A percentile compares a stretch with the other conserved stretches of the same genome.
phyloP scores from a whole-genome alignment of 2,329 filamentous ascomycete species.

The Tetracladium maxilliforme region DNA sequence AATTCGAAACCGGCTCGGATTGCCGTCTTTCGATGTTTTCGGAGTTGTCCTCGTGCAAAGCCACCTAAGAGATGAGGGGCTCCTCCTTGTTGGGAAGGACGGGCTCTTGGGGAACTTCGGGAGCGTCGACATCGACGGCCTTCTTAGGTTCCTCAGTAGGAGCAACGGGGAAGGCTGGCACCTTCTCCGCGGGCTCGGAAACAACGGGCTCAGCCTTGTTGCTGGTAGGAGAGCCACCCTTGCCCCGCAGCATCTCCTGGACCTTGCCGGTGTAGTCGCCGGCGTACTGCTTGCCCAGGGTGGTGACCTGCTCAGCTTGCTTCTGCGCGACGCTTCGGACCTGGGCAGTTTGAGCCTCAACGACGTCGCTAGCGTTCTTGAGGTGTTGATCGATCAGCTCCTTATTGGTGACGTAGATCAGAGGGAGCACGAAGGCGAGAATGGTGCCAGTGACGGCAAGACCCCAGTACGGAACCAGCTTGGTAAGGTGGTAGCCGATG shows the following conservation, averaged over 20 bases:
- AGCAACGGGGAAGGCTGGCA: no score
- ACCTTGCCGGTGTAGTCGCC: constrained; percentile 56
- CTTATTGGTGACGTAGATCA: constrained; percentile 53
- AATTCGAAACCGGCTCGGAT: no score
- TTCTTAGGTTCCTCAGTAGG: no score
- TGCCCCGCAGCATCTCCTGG: constrained; percentile 46
- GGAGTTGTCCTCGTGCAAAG: no score
- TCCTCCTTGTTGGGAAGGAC: no score
- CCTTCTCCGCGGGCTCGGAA: no score
- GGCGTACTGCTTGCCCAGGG: constrained; percentile 52
- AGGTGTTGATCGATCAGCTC: constrained; percentile 53
- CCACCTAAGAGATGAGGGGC: no score
- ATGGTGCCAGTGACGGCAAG: constrained; percentile 45
- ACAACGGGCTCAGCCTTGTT: no score
- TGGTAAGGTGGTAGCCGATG: constrained; percentile 53
- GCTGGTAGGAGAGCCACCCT: no score
- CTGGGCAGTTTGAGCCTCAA: constrained; percentile 49
- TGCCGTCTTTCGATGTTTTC: no score
- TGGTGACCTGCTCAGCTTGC: constrained; percentile 47
- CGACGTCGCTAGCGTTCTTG: constrained; percentile 37
- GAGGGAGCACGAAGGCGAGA: constrained; percentile 43
- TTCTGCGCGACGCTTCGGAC: constrained; percentile 45
- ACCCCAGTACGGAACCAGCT: constrained; percentile 57
- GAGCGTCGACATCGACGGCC: no score
- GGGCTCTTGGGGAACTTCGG: no score